These are phyloP conservation scores for Imleria badia DNA, from an alignment of 768 basidiomycete genomes.

Conservation along the genomic window DNA sequence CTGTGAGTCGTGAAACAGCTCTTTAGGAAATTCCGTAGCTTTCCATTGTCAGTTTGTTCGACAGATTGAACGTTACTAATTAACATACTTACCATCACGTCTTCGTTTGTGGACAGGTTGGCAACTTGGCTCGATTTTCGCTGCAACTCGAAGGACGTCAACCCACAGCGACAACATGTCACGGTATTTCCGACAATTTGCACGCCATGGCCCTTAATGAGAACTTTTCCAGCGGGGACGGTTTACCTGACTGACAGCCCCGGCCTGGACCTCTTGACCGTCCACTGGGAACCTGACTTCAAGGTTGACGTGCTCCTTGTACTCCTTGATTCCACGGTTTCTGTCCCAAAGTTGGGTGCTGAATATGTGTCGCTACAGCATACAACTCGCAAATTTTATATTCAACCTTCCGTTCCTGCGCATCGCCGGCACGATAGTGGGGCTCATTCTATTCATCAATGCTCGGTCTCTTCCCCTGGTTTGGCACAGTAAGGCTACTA, in stretches of 20 bases:
- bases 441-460: constrained; percentile 11
- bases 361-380: neutral
- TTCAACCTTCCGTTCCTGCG: neutral
- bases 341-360: neutral
- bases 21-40: too few species aligned
- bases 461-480: constrained; percentile 10
- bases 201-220: neutral
- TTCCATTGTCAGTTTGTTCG: too few species aligned
- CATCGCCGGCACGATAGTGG: constrained; percentile 1
- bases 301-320: neutral
- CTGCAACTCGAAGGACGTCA: neutral
- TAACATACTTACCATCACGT: too few species aligned
- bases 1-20: too few species aligned
- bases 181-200: neutral
- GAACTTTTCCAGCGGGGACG: neutral
- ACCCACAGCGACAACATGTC: neutral
- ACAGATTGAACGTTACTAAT: too few species aligned
- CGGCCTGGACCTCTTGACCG: too few species aligned
- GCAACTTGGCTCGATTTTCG: neutral
- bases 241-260: neutral
- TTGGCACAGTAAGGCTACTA: constrained; percentile 14
- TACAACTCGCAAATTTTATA: neutral
- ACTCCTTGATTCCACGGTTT: constrained; percentile 1
- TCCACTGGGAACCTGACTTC: too few species aligned
- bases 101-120: too few species aligned